Percentiles rank a stretch among this genome's conserved stretches.
Evolutionary conservation across 2,329 filamentous ascomycete species (phyloP).

Genomic region (Teratosphaeriaceae sp.): DNA sequence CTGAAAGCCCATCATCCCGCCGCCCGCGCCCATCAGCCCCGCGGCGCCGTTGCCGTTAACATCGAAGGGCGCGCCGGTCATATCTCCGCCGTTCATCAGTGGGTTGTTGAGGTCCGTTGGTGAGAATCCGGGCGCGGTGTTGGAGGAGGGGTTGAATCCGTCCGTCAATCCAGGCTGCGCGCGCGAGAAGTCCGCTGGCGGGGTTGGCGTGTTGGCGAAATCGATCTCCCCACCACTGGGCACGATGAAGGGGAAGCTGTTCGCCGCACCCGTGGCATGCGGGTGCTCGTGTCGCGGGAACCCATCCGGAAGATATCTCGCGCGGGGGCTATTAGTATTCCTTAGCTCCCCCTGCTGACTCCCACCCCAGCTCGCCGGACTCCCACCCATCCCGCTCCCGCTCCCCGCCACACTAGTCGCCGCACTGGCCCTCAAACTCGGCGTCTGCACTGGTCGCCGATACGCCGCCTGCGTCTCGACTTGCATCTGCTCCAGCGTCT

Average conservation of each 20-base stretch:
- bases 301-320: too few relatives aligned
- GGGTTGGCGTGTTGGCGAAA: conserved; percentile 3
- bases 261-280: conserved; percentile 3
- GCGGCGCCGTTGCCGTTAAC: not conserved
- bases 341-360: conserved; percentile 16
- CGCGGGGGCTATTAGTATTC: too few relatives aligned
- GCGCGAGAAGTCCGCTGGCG: conserved; percentile 5
- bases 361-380: conserved; percentile 23
- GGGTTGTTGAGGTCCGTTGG: conserved; percentile 1
- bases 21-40: not conserved
- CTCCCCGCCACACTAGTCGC: conserved; percentile 9
- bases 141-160: not conserved
- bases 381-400: conserved; percentile 20
- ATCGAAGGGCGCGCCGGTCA: not conserved
- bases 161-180: conserved; percentile 1
- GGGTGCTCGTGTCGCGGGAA: conserved; percentile 9
- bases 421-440: too few relatives aligned
- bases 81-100: conserved; percentile 1
- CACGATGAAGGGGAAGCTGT: conserved; percentile 1
- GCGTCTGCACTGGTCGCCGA: conserved; percentile 10
- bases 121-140: conserved; percentile 4
- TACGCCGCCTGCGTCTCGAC: conserved; percentile 6
- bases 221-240: not conserved
- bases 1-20: conserved; percentile 49
- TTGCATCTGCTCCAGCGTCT: conserved; percentile 1